Evolutionary conservation across 2,329 filamentous ascomycete genomes (phyloP).

Genomic region (Fusarium subglutinans): DNA sequence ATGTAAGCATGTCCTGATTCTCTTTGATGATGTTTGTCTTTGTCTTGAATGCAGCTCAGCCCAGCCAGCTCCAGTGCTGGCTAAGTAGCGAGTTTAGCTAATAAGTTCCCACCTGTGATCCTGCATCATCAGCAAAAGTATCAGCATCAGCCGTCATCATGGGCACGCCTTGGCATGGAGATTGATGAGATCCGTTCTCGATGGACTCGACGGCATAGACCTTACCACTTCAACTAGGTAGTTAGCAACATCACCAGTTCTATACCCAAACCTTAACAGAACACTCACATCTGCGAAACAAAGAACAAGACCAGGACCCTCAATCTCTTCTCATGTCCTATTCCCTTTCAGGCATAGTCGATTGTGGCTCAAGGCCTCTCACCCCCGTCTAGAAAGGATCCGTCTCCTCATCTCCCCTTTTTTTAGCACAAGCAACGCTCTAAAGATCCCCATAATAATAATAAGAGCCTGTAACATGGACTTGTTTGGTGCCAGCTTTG

Average conservation of each 20-base stretch:
- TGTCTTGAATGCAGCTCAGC: conserved; percentile 3
- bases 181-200: background rate
- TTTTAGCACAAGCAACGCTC: conserved; percentile 25
- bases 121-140: conserved; percentile 12
- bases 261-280: background rate
- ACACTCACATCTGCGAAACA: background rate
- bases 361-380: conserved; percentile 17
- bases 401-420: conserved; percentile 26
- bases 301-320: conserved; percentile 15
- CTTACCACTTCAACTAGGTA: too few relatives aligned
- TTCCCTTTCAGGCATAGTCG: conserved; percentile 8
- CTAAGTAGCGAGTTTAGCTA: conserved; percentile 2
- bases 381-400: conserved; percentile 5
- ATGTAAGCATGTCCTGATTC: background rate
- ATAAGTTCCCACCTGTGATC: conserved; percentile 9
- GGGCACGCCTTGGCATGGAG: background rate
- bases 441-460: conserved; percentile 25
- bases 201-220: background rate
- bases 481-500: background rate
- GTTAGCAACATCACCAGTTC: background rate
- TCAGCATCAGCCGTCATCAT: conserved; percentile 14
- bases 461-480: background rate
- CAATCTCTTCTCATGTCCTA: conserved; percentile 15
- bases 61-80: background rate
- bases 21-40: background rate